Conservation (phyloP, 2,329 filamentous ascomycete species). For the Colletotrichum caudatum region DNA sequence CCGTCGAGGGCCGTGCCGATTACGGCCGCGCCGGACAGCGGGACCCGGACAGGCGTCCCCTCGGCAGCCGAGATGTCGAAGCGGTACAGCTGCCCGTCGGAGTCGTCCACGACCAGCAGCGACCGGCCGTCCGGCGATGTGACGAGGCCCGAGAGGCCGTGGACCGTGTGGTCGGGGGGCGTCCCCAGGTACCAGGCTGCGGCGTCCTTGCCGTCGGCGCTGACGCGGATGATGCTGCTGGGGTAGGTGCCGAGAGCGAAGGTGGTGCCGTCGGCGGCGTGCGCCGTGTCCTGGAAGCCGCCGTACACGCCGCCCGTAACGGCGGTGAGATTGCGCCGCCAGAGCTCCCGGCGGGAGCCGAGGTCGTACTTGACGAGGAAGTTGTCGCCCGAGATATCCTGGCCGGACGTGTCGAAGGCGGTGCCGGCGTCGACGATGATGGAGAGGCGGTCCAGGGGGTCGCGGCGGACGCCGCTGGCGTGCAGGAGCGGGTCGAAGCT, state of each 20-base stretch:
- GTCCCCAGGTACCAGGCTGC: constrained; percentile 50
- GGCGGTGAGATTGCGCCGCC: constrained; percentile 50
- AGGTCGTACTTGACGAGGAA: constrained; percentile 53
- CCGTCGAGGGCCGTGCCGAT: constrained; percentile 45
- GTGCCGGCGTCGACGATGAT: constrained; percentile 52
- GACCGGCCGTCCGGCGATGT: constrained; percentile 33
- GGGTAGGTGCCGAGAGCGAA: constrained; percentile 55
- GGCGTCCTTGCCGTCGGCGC: constrained; percentile 46
- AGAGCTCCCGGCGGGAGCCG: constrained; percentile 45
- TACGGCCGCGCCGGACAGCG: constrained; percentile 16
- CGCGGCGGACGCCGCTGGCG: constrained; percentile 53
- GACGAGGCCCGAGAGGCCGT: constrained; percentile 37
- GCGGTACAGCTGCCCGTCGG: constrained; percentile 50
- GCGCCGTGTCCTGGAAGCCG: constrained; percentile 56
- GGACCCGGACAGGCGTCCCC: constrained; percentile 9
- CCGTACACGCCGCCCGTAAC: constrained; percentile 49
- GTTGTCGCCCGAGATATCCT: constrained; percentile 53
- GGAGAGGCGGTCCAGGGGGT: constrained; percentile 50
- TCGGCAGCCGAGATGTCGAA: constrained; percentile 48
- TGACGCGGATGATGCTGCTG: constrained; percentile 51
- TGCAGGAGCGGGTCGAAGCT: constrained; percentile 48
- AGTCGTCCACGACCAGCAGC: constrained; percentile 50
- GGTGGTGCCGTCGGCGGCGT: constrained; percentile 51
- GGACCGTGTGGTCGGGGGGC: constrained; percentile 46
- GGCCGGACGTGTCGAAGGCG: constrained; percentile 52